Conservation (phyloP, 495 filamentous ascomycete species). For the Neurospora sp. region DNA sequence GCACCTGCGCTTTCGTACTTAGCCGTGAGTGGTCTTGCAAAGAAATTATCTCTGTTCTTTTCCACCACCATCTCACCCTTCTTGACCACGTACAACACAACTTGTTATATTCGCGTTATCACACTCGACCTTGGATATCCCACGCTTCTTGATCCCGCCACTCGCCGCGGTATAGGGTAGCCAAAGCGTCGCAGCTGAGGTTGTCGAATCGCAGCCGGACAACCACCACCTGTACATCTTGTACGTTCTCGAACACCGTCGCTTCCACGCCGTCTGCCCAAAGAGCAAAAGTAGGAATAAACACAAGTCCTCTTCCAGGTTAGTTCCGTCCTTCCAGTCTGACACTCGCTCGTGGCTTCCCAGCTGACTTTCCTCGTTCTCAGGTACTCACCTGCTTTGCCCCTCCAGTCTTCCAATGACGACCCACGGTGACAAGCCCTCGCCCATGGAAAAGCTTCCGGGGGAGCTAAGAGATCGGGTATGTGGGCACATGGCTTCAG, state of each 20-base stretch:
- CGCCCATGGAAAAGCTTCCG: background rate
- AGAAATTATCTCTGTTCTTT: background rate
- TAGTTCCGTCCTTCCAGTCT: background rate
- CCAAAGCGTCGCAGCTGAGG: background rate
- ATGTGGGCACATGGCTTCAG: background rate
- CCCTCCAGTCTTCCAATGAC: background rate
- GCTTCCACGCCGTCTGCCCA: background rate
- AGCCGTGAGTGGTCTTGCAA: too few species aligned
- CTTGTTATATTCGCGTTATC: too few species aligned
- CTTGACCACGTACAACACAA: too few species aligned
- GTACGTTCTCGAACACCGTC: background rate
- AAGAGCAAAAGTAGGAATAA: background rate
- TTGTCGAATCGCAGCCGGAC: background rate
- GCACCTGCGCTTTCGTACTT: background rate
- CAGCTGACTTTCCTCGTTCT: background rate
- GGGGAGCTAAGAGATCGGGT: background rate
- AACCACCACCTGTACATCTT: background rate
- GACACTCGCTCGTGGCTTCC: background rate
- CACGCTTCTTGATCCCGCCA: background rate
- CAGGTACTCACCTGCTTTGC: background rate
- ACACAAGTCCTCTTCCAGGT: background rate
- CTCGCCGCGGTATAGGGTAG: background rate
- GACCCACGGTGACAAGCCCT: background rate
- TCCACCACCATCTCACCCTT: background rate
- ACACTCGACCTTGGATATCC: too few species aligned